Percentiles rank a stretch among this genome's conserved stretches.
phyloP scores from a whole-genome alignment of 371 early-diverging fungal species.

The Saksenaea vasiformis region DNA sequence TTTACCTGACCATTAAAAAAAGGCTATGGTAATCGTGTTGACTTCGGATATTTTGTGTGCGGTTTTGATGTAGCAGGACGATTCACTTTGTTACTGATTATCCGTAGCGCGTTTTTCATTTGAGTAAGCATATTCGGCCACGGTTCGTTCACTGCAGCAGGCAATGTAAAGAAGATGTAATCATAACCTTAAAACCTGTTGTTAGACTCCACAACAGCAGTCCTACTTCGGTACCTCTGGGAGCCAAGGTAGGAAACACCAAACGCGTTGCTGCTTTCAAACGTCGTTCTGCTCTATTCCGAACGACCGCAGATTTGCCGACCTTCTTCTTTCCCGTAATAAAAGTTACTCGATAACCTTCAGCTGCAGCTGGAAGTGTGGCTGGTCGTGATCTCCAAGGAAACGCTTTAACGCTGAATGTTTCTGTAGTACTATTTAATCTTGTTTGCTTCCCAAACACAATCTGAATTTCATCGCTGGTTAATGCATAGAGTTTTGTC shows the following conservation, averaged over 20 bases:
- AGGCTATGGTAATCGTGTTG: background rate
- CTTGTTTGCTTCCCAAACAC: background rate
- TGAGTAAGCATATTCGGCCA: conserved; percentile 13
- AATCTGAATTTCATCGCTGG: background rate
- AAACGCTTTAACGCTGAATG: background rate
- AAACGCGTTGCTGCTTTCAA: conserved; percentile 18
- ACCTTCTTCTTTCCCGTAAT: conserved; percentile 28
- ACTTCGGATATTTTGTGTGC: background rate
- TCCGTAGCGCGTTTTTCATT: background rate
- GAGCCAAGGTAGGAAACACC: conserved; percentile 7
- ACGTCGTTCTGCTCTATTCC: conserved; percentile 27
- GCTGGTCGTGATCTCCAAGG: background rate
- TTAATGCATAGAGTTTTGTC: background rate
- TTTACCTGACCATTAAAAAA: background rate
- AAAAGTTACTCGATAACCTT: conserved; percentile 8
- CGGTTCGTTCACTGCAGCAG: conserved; percentile 13
- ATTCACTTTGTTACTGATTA: background rate
- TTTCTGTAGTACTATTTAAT: background rate
- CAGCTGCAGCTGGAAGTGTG: background rate
- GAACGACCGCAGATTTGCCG: conserved; percentile 27
- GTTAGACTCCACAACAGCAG: background rate
- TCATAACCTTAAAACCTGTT: conserved; percentile 19
- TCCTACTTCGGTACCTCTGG: background rate
- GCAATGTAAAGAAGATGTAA: conserved; percentile 15
- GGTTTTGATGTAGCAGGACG: background rate